These are phyloP conservation scores for Hanseniaspora singularis DNA, from an alignment of 805 yeast genomes.

Conservation along the genomic window DNA sequence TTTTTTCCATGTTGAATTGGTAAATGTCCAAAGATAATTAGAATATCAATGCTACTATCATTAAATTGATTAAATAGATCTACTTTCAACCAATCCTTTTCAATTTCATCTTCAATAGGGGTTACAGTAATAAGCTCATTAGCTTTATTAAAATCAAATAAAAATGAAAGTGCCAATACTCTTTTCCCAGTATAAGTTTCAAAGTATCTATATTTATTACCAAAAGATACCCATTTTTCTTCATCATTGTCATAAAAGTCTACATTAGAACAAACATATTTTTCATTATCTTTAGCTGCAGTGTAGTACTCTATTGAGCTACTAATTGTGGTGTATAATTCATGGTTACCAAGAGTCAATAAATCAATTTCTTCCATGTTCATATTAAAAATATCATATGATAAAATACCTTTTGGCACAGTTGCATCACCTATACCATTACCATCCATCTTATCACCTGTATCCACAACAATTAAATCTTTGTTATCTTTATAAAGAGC, in stretches of 20 bases:
- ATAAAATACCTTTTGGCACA: slow-evolving; percentile 50
- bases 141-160: slow-evolving; percentile 59
- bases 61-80: slow-evolving; percentile 26
- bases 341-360: slow-evolving; percentile 83
- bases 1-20: slow-evolving; percentile 41
- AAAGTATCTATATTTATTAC: slow-evolving; percentile 54
- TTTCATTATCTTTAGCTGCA: slow-evolving; percentile 46
- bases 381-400: slow-evolving; percentile 50
- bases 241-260: slow-evolving; percentile 37
- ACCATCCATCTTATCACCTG: slow-evolving; percentile 93
- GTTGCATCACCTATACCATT: slow-evolving; percentile 81
- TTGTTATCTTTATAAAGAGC: slow-evolving; percentile 33
- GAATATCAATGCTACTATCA: slow-evolving; percentile 43
- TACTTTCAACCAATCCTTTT: slow-evolving; percentile 57
- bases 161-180: slow-evolving; percentile 61
- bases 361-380: slow-evolving; percentile 52
- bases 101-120: slow-evolving; percentile 39
- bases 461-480: slow-evolving; percentile 67
- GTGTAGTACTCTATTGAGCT: slow-evolving; percentile 53
- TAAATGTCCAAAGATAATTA: slow-evolving; percentile 67
- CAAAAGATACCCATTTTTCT: slow-evolving; percentile 48
- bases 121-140: slow-evolving; percentile 54
- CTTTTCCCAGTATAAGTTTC: slow-evolving; percentile 42
- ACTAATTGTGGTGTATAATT: slow-evolving; percentile 57
- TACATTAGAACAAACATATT: slow-evolving; percentile 63